A percentile compares a stretch with the other conserved stretches of the same genome.
Conservation (phyloP, 352 stramenopile genomes). For the Pythium phragmitis region DNA sequence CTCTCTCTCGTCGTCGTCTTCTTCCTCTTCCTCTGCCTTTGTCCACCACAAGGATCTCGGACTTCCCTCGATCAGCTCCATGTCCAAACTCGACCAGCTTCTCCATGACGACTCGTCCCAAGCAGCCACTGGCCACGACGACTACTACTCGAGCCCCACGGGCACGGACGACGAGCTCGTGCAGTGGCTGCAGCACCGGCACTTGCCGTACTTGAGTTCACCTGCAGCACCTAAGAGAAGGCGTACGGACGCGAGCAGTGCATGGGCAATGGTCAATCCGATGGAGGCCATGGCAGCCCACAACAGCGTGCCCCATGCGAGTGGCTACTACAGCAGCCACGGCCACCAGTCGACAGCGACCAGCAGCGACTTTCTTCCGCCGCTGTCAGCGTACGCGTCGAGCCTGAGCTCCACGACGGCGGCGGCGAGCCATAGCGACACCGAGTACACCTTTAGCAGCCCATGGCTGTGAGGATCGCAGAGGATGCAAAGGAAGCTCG, state of each 20-base stretch:
- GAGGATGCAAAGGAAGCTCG: background rate
- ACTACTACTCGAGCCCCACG: constrained; percentile 54
- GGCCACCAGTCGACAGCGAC: background rate
- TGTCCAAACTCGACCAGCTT: constrained; percentile 51
- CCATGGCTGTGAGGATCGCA: constrained; percentile 19
- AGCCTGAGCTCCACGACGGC: background rate
- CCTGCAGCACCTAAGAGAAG: constrained; percentile 16
- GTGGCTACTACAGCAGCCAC: constrained; percentile 4
- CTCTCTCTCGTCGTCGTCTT: constrained; percentile 7
- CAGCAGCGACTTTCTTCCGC: constrained; percentile 15
- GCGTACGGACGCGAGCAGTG: constrained; percentile 20
- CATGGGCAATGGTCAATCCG: constrained; percentile 32
- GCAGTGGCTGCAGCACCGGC: constrained; percentile 26
- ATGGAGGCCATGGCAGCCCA: constrained; percentile 31
- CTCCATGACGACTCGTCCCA: constrained; percentile 51
- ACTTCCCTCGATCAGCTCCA: constrained; percentile 11
- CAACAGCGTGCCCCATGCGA: constrained; percentile 9
- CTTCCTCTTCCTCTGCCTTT: constrained; percentile 24
- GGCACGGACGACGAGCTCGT: constrained; percentile 48
- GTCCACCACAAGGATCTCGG: constrained; percentile 13
- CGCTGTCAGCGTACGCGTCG: constrained; percentile 11
- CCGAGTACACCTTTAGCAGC: constrained; percentile 19
- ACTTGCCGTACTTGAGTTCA: constrained; percentile 17
- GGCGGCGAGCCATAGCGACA: constrained; percentile 3
- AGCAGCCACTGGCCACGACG: background rate